These are phyloP conservation scores for Termitomyces sp. DNA, from an alignment of 768 basidiomycete species.

Conservation along the genomic window DNA sequence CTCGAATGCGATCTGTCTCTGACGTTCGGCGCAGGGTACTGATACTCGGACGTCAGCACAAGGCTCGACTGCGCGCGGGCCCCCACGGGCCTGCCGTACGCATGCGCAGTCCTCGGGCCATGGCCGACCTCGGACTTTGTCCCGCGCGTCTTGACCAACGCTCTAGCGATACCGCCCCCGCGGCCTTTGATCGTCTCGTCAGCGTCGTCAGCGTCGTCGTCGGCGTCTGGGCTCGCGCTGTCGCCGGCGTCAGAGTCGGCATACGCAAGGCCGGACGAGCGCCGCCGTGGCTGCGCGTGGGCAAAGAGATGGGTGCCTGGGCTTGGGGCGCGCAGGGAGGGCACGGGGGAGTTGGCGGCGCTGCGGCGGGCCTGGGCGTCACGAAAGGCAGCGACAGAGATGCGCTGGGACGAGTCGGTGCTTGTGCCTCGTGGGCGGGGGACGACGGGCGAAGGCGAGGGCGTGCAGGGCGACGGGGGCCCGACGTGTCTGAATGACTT, in stretches of 20 bases:
- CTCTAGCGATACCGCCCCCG: conserved; percentile 11
- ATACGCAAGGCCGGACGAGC: conserved; percentile 14
- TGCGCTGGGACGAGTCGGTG: conserved; percentile 63
- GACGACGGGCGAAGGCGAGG: conserved; percentile 2
- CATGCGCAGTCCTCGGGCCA: conserved; percentile 16
- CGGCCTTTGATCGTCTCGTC: conserved; percentile 20
- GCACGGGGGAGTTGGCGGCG: conserved; percentile 53
- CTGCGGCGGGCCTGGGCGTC: conserved; percentile 71
- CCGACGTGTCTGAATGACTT: conserved; percentile 69
- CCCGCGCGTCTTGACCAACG: conserved; percentile 9
- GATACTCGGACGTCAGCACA: conserved; percentile 9
- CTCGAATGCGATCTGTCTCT: conserved; percentile 29
- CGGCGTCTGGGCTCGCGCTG: conserved; percentile 22
- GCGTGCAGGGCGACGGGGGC: conserved; percentile 33
- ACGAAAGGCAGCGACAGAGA: conserved; percentile 77
- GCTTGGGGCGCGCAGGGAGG: conserved; percentile 30
- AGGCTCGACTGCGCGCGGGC: conserved; percentile 27
- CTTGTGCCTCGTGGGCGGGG: conserved; percentile 56
- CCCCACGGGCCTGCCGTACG: not conserved
- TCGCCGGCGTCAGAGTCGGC: conserved; percentile 20
- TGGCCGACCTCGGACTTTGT: conserved; percentile 38
- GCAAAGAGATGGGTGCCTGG: conserved; percentile 28
- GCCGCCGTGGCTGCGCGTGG: not conserved
- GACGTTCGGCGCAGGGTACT: not conserved
- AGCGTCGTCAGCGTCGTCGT: conserved; percentile 19